A percentile compares a stretch with the other conserved stretches of the same genome.
Conservation (phyloP, 192 early-diverging fungal species). For the Podila minutissima region DNA sequence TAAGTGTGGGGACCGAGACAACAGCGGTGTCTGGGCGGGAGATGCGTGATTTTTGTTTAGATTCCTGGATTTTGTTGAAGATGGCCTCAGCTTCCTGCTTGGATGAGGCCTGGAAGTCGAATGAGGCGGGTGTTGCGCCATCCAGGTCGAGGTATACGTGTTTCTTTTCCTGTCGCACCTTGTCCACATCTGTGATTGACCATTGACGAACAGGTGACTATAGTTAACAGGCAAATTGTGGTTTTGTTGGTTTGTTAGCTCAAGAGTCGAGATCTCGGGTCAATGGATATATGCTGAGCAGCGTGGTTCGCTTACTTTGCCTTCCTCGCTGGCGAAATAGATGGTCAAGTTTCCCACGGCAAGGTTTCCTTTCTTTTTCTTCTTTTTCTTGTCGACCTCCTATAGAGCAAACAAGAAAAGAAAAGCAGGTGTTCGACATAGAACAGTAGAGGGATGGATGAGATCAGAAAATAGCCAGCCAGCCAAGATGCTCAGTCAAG, state of each 20-base stretch:
- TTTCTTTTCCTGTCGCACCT: constrained; percentile 71
- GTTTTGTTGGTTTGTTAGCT: too few relatives aligned
- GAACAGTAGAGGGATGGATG: not conserved
- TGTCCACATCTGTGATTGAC: constrained; percentile 66
- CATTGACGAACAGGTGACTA: constrained; percentile 66
- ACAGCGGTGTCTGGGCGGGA: constrained; percentile 40
- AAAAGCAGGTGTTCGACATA: not conserved
- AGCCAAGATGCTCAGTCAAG: constrained; percentile 4
- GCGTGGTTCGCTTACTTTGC: constrained; percentile 49
- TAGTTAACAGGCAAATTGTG: not conserved
- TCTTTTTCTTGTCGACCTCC: constrained; percentile 81
- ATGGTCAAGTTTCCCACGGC: constrained; percentile 70
- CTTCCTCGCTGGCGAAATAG: constrained; percentile 69
- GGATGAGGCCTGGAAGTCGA: constrained; percentile 70
- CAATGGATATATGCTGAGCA: too few relatives aligned
- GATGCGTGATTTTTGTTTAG: constrained; percentile 59
- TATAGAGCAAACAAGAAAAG: constrained; percentile 11
- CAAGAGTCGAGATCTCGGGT: too few relatives aligned
- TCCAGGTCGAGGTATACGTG: constrained; percentile 70
- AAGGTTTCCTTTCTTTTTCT: constrained; percentile 72
- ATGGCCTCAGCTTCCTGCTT: constrained; percentile 76
- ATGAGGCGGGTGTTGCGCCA: constrained; percentile 61
- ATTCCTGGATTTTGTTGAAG: constrained; percentile 67
- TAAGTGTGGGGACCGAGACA: constrained; percentile 7
- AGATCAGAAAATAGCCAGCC: not conserved